phyloP scores from a whole-genome alignment of 2,329 filamentous ascomycete species.

The Ophiostoma triangulosporum region DNA sequence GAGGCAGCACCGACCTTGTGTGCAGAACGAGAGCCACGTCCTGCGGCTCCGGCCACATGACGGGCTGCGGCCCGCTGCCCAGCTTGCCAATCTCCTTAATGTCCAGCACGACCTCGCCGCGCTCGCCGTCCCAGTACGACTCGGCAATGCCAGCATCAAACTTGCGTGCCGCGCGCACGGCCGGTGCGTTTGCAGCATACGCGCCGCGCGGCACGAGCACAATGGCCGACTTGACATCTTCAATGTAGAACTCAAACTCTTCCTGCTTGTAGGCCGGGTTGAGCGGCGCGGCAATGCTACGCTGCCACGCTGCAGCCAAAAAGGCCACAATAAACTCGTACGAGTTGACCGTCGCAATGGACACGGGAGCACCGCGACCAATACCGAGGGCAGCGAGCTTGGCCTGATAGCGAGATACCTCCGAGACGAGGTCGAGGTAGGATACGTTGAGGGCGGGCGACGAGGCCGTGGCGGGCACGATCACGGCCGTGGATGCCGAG shows the following conservation, averaged over 20 bases:
- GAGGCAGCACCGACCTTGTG: slow-evolving; percentile 36
- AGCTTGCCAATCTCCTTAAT: slow-evolving; percentile 65
- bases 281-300: slow-evolving; percentile 71
- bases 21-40: slow-evolving; percentile 73
- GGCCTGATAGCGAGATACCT: slow-evolving; percentile 58
- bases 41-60: slow-evolving; percentile 47
- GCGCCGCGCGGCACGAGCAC: slow-evolving; percentile 63
- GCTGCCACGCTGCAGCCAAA: slow-evolving; percentile 73
- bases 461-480: slow-evolving; percentile 52
- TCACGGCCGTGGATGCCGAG: slow-evolving; percentile 44
- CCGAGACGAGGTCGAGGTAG: slow-evolving; percentile 51
- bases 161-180: slow-evolving; percentile 62
- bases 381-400: slow-evolving; percentile 68
- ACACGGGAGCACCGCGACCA: slow-evolving; percentile 55
- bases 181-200: slow-evolving; percentile 51
- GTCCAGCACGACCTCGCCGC: slow-evolving; percentile 57
- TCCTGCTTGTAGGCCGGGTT: slow-evolving; percentile 82
- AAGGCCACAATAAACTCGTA: slow-evolving; percentile 84
- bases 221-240: slow-evolving; percentile 68
- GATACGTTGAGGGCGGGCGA: slow-evolving; percentile 41
- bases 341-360: slow-evolving; percentile 71
- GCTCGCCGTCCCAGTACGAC: slow-evolving; percentile 60
- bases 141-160: slow-evolving; percentile 78
- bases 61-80: slow-evolving; percentile 24
- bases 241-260: slow-evolving; percentile 87